phyloP scores from a whole-genome alignment of 1,284 basidiomycete species.

The Veloporphyrellus conicus region DNA sequence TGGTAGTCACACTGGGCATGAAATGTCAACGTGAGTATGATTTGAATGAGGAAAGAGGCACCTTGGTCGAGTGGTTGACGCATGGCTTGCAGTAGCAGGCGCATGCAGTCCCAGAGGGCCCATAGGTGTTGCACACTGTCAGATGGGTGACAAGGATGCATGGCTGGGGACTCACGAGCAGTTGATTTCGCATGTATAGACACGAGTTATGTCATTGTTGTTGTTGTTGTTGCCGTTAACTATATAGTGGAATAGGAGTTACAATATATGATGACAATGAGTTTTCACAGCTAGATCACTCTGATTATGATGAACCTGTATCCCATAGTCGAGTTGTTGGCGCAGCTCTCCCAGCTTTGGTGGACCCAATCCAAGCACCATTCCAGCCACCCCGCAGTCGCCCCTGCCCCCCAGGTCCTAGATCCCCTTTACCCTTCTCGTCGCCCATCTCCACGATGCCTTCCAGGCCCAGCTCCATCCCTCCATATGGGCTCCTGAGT shows the following conservation, averaged over 20 bases:
- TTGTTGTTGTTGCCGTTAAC: neutral
- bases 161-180: slow-evolving; percentile 18
- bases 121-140: slow-evolving; percentile 17
- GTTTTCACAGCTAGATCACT: slow-evolving; percentile 8
- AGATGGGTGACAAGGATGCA: neutral
- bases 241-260: neutral
- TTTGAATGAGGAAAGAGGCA: too few relatives aligned
- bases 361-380: too few relatives aligned
- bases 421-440: slow-evolving; percentile 57
- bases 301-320: slow-evolving; percentile 75
- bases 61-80: slow-evolving; percentile 18
- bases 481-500: slow-evolving; percentile 60
- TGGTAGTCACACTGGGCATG: slow-evolving; percentile 21
- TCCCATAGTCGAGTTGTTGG: slow-evolving; percentile 75
- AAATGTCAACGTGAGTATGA: neutral
- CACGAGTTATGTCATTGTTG: slow-evolving; percentile 8
- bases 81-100: slow-evolving; percentile 18
- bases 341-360: slow-evolving; percentile 81
- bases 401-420: slow-evolving; percentile 35
- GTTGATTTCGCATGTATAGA: slow-evolving; percentile 21
- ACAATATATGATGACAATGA: too few relatives aligned
- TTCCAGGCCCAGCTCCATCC: slow-evolving; percentile 59
- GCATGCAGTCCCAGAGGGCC: slow-evolving; percentile 21
- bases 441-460: slow-evolving; percentile 57
- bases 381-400: too few relatives aligned